Conservation (phyloP, 2,329 filamentous ascomycete genomes). For the Cladophialophora immunda region DNA sequence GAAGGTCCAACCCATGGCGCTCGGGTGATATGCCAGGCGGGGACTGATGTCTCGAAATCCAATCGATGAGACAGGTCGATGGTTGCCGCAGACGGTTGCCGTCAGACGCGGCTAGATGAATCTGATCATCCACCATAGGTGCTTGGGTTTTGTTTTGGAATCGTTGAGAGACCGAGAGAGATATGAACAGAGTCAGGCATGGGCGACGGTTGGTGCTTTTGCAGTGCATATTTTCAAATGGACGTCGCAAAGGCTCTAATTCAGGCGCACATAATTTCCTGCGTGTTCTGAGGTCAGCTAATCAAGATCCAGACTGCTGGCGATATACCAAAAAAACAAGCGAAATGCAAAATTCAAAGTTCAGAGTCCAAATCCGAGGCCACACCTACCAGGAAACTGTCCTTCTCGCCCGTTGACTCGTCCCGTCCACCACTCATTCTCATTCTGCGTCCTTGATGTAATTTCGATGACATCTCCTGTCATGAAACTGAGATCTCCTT, state of each 20-base stretch:
- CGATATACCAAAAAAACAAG: background rate
- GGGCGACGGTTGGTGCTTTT: background rate
- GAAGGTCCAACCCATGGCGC: background rate
- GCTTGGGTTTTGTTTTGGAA: background rate
- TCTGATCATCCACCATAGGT: background rate
- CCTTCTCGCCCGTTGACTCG: conserved; percentile 80
- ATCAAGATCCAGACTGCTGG: background rate
- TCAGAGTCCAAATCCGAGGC: background rate
- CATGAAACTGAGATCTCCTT: conserved; percentile 89
- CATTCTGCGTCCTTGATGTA: conserved; percentile 79
- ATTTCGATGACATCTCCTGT: conserved; percentile 93
- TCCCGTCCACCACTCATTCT: conserved; percentile 98
- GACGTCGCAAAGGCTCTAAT: conserved; percentile 37
- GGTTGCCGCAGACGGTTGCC: background rate
- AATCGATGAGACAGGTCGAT: background rate
- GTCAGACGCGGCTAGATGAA: background rate
- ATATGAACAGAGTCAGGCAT: background rate
- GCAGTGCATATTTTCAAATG: background rate
- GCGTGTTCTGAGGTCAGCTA: conserved; percentile 5
- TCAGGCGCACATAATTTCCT: conserved; percentile 55
- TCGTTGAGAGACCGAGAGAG: background rate
- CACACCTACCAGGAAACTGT: conserved; percentile 86
- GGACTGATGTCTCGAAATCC: background rate
- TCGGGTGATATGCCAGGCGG: background rate
- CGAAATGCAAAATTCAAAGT: background rate